Conservation (phyloP, 164 flowering plant genomes). For the Vitis rotundifolia region DNA sequence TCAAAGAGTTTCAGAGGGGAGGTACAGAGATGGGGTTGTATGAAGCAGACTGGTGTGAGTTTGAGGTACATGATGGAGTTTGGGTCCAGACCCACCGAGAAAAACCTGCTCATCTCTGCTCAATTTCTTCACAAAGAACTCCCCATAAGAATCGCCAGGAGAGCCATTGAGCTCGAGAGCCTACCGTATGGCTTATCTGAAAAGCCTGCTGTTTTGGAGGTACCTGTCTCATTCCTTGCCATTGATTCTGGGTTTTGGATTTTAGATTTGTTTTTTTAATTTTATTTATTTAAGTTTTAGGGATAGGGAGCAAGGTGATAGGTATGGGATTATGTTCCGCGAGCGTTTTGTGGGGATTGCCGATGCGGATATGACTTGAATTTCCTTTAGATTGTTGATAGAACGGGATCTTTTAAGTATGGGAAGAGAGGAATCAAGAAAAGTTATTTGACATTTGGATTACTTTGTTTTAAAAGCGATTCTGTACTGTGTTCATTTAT, state of each 20-base stretch:
- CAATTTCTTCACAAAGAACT: slow-evolving; percentile 95
- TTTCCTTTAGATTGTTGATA: neutral
- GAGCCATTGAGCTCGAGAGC: slow-evolving; percentile 74
- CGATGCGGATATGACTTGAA: neutral
- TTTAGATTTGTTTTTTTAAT: neutral
- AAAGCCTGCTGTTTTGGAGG: slow-evolving; percentile 84
- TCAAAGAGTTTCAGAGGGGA: slow-evolving; percentile 71
- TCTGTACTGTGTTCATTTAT: neutral
- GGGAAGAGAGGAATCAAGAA: neutral
- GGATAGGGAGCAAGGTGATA: neutral
- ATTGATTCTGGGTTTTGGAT: neutral
- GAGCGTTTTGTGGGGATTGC: neutral
- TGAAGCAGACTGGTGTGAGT: slow-evolving; percentile 89
- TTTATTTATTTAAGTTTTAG: neutral
- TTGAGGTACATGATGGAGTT: slow-evolving; percentile 92
- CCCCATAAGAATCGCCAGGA: slow-evolving; percentile 77
- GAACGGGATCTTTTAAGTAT: no score
- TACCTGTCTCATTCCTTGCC: slow-evolving; percentile 12
- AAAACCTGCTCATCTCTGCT: slow-evolving; percentile 71
- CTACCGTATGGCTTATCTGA: slow-evolving; percentile 82
- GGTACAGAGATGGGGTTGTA: slow-evolving; percentile 71
- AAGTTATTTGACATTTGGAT: neutral
- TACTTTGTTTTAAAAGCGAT: neutral
- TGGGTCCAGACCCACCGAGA: slow-evolving; percentile 64
- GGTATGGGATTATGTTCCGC: neutral